Conservation (phyloP, 1,139 yeast genomes). For the Geotrichum klebahnii region DNA sequence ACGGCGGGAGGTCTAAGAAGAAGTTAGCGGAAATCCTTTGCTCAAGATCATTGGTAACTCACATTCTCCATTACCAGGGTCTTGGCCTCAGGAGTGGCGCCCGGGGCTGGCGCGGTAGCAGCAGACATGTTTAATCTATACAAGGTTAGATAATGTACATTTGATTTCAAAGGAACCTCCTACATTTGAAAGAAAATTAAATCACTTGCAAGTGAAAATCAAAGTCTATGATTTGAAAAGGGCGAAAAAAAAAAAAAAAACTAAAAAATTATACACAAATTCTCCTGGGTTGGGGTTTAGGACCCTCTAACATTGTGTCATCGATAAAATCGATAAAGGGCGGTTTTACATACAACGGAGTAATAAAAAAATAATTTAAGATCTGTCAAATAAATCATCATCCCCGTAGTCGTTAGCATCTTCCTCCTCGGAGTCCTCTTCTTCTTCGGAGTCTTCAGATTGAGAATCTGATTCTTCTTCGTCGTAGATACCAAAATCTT, state of each 20-base stretch:
- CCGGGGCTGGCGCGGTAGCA: constrained; percentile 16
- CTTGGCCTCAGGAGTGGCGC: constrained; percentile 31
- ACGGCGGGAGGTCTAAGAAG: constrained; percentile 69
- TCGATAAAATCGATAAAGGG: not conserved
- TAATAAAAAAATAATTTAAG: constrained; percentile 6
- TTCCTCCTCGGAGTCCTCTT: constrained; percentile 30
- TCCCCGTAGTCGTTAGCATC: constrained; percentile 32
- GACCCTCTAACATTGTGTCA: not conserved
- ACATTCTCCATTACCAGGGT: constrained; percentile 44
- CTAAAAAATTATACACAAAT: no score
- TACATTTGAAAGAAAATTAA: no score
- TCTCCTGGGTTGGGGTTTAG: no score
- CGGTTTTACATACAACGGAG: no score
- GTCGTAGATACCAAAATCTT: constrained; percentile 32
- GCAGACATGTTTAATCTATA: constrained; percentile 16
- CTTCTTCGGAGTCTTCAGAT: constrained; percentile 41
- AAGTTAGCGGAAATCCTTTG: not conserved
- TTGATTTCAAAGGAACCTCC: no score
- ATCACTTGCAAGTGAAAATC: no score
- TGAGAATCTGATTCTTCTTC: constrained; percentile 28
- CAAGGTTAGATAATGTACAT: not conserved
- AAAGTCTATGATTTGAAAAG: no score
- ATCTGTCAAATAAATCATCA: constrained; percentile 49
- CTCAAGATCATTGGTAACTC: constrained; percentile 22
- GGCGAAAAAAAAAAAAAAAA: no score